Evolutionary conservation across 1,284 basidiomycete genomes (phyloP).

Genomic region (Boletus subluridellus): DNA sequence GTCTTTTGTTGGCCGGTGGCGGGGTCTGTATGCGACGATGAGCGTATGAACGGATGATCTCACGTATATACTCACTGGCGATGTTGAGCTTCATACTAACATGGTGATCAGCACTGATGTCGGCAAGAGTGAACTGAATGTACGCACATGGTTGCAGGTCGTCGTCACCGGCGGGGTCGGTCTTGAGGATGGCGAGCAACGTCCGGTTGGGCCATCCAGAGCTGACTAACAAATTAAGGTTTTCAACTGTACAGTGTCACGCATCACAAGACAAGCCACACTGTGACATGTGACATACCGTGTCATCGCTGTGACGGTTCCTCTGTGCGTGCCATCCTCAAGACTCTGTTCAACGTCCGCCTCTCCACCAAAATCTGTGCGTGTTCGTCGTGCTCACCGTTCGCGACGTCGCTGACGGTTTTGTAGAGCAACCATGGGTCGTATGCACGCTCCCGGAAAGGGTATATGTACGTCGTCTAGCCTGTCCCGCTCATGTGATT

Average conservation of each 20-base stretch:
- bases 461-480: constrained; percentile 75
- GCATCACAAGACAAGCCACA: constrained; percentile 34
- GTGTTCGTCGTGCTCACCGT: constrained; percentile 15
- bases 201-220: not conserved
- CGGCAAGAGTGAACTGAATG: not conserved
- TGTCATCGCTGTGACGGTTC: constrained; percentile 15
- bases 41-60: constrained; percentile 3
- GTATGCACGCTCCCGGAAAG: constrained; percentile 98
- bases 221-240: constrained; percentile 40
- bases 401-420: constrained; percentile 1
- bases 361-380: constrained; percentile 37
- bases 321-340: constrained; percentile 38
- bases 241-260: constrained; percentile 43
- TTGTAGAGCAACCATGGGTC: constrained; percentile 66
- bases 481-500: not conserved
- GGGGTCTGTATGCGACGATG: constrained; percentile 57
- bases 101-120: constrained; percentile 7
- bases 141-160: constrained; percentile 31
- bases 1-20: constrained; percentile 97
- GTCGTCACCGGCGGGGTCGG: constrained; percentile 38
- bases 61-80: constrained; percentile 64
- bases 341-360: constrained; percentile 30
- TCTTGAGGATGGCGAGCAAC: constrained; percentile 28
- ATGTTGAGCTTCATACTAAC: constrained; percentile 94
- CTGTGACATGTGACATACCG: constrained; percentile 35